Evolutionary conservation across 805 yeast species (phyloP).

Genomic region (Candida rishiriensis): DNA sequence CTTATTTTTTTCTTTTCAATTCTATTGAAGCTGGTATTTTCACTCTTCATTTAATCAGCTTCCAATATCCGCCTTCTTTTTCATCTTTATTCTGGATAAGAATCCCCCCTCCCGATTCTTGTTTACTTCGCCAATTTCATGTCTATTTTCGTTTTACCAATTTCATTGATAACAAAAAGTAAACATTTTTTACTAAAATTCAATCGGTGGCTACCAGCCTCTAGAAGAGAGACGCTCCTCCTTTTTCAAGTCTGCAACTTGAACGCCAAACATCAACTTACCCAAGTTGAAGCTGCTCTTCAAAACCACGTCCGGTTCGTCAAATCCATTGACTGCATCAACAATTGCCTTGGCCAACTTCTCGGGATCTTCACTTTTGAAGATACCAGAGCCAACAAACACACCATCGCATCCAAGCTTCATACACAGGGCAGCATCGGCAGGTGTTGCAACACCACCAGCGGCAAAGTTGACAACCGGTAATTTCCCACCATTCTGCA

Average conservation of each 20-base stretch:
- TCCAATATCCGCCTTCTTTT: too few relatives aligned
- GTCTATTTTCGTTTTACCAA: too few relatives aligned
- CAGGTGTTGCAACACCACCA: constrained; percentile 85
- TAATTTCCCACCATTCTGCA: constrained; percentile 52
- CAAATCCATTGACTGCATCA: constrained; percentile 67
- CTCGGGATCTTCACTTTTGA: constrained; percentile 69
- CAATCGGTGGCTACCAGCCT: constrained; percentile 38
- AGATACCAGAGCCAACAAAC: constrained; percentile 75
- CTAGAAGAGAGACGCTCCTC: constrained; percentile 45
- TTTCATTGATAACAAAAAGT: too few relatives aligned
- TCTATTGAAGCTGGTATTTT: too few relatives aligned
- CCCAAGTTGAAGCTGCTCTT: constrained; percentile 70
- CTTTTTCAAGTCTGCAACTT: constrained; percentile 46
- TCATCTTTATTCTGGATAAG: too few relatives aligned
- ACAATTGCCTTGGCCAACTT: constrained; percentile 75
- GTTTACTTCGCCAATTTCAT: too few relatives aligned
- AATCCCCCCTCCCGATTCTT: too few relatives aligned
- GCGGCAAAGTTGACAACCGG: constrained; percentile 88
- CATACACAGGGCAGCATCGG: constrained; percentile 84
- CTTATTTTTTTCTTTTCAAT: too few relatives aligned
- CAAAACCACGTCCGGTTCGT: constrained; percentile 55
- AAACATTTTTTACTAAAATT: too few relatives aligned
- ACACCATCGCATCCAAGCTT: constrained; percentile 77
- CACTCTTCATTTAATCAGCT: too few relatives aligned
- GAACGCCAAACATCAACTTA: constrained; percentile 70